Conservation (phyloP, 495 filamentous ascomycete species). For the Tuber borchii region DNA sequence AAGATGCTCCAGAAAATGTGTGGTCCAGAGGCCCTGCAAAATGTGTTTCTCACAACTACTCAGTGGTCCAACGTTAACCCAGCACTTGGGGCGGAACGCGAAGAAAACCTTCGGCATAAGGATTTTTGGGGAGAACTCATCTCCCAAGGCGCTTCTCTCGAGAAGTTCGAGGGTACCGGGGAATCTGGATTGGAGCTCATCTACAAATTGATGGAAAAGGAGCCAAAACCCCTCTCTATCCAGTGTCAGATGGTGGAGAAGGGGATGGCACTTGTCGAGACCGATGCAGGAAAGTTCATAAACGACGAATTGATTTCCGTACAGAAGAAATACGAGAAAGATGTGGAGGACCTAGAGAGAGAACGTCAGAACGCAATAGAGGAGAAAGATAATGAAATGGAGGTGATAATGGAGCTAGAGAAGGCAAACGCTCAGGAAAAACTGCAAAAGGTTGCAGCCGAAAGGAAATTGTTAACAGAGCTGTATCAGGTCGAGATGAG, state of each 20-base stretch:
- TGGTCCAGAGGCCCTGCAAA: constrained; percentile 24
- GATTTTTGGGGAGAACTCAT: constrained; percentile 46
- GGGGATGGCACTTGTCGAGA: constrained; percentile 41
- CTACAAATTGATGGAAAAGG: constrained; percentile 11
- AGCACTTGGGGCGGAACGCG: too few species aligned
- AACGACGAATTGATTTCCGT: constrained; percentile 33
- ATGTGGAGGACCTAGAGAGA: constrained; percentile 31
- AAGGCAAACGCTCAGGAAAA: background rate
- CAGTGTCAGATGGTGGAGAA: constrained; percentile 44
- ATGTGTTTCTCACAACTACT: too few species aligned
- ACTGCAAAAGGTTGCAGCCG: background rate
- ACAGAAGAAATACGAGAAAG: constrained; percentile 17
- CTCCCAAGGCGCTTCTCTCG: constrained; percentile 28
- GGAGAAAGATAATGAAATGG: constrained; percentile 29
- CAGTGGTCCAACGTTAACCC: too few species aligned
- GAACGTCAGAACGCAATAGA: constrained; percentile 29
- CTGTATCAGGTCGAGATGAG: background rate
- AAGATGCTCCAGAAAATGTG: constrained; percentile 47
- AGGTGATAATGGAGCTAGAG: background rate
- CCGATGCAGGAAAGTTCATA: constrained; percentile 41
- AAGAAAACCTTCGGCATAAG: too few species aligned
- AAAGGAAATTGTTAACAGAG: background rate
- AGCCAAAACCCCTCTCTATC: constrained; percentile 39
- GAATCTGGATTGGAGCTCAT: constrained; percentile 42
- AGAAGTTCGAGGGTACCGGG: constrained; percentile 37